Evolutionary conservation across 768 basidiomycete genomes (phyloP), one percentile per base, ranked within the genome.

Genomic region (Boletus speciosus): DNA sequence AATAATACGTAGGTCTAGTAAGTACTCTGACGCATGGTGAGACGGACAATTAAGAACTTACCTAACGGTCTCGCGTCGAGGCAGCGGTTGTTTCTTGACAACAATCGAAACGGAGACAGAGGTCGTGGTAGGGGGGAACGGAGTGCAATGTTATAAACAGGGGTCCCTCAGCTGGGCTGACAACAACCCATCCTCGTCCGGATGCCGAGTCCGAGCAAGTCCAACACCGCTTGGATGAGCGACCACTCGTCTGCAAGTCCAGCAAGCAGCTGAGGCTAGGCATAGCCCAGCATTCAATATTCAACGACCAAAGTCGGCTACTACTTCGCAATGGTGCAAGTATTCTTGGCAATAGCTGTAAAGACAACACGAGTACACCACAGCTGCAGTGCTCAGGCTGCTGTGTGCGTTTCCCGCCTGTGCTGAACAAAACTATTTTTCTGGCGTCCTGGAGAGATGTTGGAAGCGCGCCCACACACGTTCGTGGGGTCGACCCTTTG

Each of bases 391-490:
- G 47, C 29, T 12, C 36, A 27, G 36, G 46, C 34, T n/a, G 35
- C 25, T 25, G 55, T 31, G 38, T 2, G 15, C 8, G 41, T 43
- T 23, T 57, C 39, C n/a, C 29, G 29, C 29, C 29, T 40, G 37
- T 25, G 29, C 38, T 47, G 45, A 32, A 25, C 45, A 21, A 36
- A 15, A 9, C 31, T 10, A 25, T 31, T 29, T 12, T 29, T n/a
- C 27, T n/a, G 43, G 43, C 6, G n/a, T 7, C n/a, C 27, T n/a
- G 23, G 10, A 45, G 16, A 14, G 23, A 16, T 15, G 16, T 16
- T 25, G 42, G 27, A 49, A 34, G 27, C 31, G 29, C n/a, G 21
- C 27, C 29, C n/a, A 43, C 25, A 39, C 60, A 61, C 60, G 60
- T 61, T 62, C 32, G 60, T 44, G 47, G 31, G 4, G 23, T 32